Evolutionary conservation across 2,329 filamentous ascomycete genomes (phyloP), one percentile per base, ranked within the genome.

Genomic region (Colletotrichum higginsianum): DNA sequence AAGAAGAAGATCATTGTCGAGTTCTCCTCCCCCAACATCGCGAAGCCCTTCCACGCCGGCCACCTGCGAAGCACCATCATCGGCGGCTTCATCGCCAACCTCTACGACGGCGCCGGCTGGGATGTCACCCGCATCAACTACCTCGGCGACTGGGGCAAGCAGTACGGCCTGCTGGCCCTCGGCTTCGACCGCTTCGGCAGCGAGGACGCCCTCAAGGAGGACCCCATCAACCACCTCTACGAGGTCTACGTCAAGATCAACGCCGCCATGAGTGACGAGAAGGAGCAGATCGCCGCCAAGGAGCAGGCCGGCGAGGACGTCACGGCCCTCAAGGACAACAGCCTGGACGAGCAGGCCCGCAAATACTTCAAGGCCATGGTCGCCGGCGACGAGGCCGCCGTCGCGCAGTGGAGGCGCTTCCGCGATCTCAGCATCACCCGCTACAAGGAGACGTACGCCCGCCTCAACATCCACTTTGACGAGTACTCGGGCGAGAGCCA

Each of bases 21-120:
- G 78, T 96, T 96, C 82, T 94, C 92, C 9, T 95, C 92, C 9
- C 94, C 94, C 61, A 96, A 96, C 80, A 95, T 96, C 71, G 94
- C 94, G 56, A 96, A 96, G 83, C 93, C 92, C 30, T 95, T 95
- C 84, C 92, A 94, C 79, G 93, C 92, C 49, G 92, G 92, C 15
- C 93, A 95, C 81, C 84, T 95, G 76, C 88, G 93, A 77, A 93
- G 90, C 76, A 95, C 93, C 47, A 94, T 95, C 78, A 94, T 95
- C 72, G 93, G 93, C 60, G 92, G 92, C 49, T 95, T 94, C 83
- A 84, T 95, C 50, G 85, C 91, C 26, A 94, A 94, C 78, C 82
- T 94, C 21, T 93, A 94, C 79, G 87, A 92, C 76, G 85, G 84
- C 42, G 90, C 90, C 44, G 93, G 92, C 61, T 95, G 92, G 92